Conservation (phyloP, 2,329 filamentous ascomycete genomes). For the Trematosphaeria pertusa region DNA sequence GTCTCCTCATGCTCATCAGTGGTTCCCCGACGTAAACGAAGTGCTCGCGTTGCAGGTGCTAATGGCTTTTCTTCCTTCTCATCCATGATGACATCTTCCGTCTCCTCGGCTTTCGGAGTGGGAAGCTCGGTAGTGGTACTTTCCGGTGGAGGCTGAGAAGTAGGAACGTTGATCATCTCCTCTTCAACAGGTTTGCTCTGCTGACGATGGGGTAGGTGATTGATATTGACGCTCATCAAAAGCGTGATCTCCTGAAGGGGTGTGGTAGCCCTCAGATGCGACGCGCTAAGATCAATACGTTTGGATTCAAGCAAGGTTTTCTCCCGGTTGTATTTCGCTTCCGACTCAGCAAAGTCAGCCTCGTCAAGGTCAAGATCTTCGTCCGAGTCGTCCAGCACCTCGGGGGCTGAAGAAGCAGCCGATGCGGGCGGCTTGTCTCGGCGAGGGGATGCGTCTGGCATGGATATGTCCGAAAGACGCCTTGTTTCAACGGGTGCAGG, state of each 20-base stretch:
- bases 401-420: conserved; percentile 38
- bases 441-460: conserved; percentile 41
- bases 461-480: conserved; percentile 43
- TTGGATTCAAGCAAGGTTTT: conserved; percentile 53
- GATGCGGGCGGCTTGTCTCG: conserved; percentile 36
- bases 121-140: conserved; percentile 33
- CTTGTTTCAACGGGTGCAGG: conserved; percentile 36
- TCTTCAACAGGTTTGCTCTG: conserved; percentile 26
- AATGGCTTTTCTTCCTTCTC: conserved; percentile 31
- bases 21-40: conserved; percentile 36
- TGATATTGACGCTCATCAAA: conserved; percentile 47
- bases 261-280: conserved; percentile 51
- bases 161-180: conserved; percentile 21
- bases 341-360: conserved; percentile 53
- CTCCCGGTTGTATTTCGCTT: conserved; percentile 55
- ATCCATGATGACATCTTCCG: conserved; percentile 39
- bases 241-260: conserved; percentile 54
- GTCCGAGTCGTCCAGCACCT: conserved; percentile 51
- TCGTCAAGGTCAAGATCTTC: conserved; percentile 57
- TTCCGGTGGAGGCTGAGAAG: conserved; percentile 21
- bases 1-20: conserved; percentile 45
- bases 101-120: conserved; percentile 46
- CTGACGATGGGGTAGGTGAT: conserved; percentile 35
- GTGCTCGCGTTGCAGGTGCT: conserved; percentile 41
- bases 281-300: conserved; percentile 51